Evolutionary conservation across 176 grass and related monocot species (phyloP).

Genomic region (Musa itinerans): DNA sequence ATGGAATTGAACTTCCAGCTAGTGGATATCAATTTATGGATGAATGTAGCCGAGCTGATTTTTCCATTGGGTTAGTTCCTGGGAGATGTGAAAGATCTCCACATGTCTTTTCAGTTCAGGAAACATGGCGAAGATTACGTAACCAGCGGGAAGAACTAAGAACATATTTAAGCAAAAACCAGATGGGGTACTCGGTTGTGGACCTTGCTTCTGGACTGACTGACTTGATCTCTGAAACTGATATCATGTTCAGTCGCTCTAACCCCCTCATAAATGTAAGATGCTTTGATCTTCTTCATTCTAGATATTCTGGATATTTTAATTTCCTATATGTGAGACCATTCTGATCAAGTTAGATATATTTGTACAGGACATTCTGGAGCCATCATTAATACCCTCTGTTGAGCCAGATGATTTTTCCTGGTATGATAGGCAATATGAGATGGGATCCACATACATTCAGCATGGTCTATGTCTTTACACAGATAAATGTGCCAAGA

Average conservation of each 20-base stretch:
- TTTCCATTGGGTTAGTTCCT: conserved; percentile 32
- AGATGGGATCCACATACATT: conserved; percentile 78
- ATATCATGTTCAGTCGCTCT: conserved; percentile 57
- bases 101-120: conserved; percentile 40
- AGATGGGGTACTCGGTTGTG: conserved; percentile 33
- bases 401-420: conserved; percentile 47
- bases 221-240: conserved; percentile 71
- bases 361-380: conserved; percentile 63
- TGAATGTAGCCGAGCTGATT: conserved; percentile 71
- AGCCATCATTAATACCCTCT: conserved; percentile 37
- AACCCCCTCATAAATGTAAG: conserved; percentile 51
- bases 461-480: conserved; percentile 71
- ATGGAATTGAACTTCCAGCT: conserved; percentile 7
- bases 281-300: not conserved
- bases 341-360: conserved; percentile 22
- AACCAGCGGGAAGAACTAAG: conserved; percentile 36
- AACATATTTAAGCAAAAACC: conserved; percentile 32
- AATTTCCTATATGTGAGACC: not conserved
- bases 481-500: conserved; percentile 25
- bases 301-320: not conserved
- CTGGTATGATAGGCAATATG: conserved; percentile 48
- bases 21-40: conserved; percentile 68
- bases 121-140: conserved; percentile 75
- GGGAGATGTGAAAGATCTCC: conserved; percentile 30
- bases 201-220: conserved; percentile 45